phyloP scores from a whole-genome alignment of 1,284 basidiomycete species.

The Dichomitus squalens region DNA sequence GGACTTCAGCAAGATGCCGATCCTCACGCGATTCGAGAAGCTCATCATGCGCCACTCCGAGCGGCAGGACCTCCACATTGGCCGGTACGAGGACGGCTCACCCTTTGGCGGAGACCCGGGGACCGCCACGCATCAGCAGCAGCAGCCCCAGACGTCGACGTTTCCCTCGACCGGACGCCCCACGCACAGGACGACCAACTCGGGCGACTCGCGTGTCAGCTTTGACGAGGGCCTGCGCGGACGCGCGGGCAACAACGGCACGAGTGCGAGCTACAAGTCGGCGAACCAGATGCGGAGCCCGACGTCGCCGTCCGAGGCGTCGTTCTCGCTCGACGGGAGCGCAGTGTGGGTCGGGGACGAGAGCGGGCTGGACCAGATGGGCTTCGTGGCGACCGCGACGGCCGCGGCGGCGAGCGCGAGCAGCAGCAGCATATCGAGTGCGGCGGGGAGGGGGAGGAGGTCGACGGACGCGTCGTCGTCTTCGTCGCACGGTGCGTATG shows the following conservation, averaged over 20 bases:
- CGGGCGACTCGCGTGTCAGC: conserved; percentile 63
- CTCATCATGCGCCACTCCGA: conserved; percentile 89
- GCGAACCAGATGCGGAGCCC: conserved; percentile 35
- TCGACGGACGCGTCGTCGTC: conserved; percentile 74
- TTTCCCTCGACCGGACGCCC: conserved; percentile 10
- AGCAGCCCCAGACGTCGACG: conserved; percentile 15
- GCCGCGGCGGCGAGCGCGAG: conserved; percentile 16
- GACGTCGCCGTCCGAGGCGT: conserved; percentile 65
- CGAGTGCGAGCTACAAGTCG: conserved; percentile 40
- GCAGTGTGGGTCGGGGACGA: conserved; percentile 82
- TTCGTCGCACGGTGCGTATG: conserved; percentile 51
- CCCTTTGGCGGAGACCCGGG: conserved; percentile 19
- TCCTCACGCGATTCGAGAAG: conserved; percentile 81
- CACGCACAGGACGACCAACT: conserved; percentile 54
- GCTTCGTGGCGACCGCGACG: conserved; percentile 19
- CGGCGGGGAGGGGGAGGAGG: conserved; percentile 48
- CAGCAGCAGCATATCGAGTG: conserved; percentile 24
- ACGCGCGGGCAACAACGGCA: conserved; percentile 32
- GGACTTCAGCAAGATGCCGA: conserved; percentile 81
- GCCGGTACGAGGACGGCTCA: conserved; percentile 60
- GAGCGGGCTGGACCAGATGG: conserved; percentile 43
- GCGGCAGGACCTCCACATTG: conserved; percentile 88
- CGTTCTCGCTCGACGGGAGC: conserved; percentile 73
- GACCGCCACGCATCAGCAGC: conserved; percentile 24
- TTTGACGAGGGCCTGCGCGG: conserved; percentile 55